Evolutionary conservation across 225 moss, liverwort and hornwort species (phyloP), one percentile per base, ranked within the genome.

Genomic region (Ulota crispa): DNA sequence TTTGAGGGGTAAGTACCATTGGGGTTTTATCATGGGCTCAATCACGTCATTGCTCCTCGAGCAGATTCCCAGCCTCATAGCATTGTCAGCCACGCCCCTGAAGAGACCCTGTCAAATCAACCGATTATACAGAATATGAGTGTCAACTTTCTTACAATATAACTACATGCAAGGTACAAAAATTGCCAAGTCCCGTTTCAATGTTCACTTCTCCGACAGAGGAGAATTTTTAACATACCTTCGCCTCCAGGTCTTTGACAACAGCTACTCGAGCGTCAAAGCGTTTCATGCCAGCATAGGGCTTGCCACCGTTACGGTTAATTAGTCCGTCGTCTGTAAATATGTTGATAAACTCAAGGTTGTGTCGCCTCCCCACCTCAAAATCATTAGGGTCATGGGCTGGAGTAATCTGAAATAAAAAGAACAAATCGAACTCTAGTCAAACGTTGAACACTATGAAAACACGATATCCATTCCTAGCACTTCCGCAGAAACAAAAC

Each of bases 321-420:
- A 98, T 92, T 76, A 85, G 85, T 52, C 98, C 98, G 74, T 98
- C 98, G 75, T 98, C 95, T 30, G 94, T 94, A 41, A 98, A 85
- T 78, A 96, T 92, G 62, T 96, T 96, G 82, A 98, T 94, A 42
- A 95, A 91, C 70, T 94, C 94, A 75, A 98, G 87, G 52, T 89
- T 89, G 80, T 98, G 93, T 67, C 93, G 92, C 87, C 86, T 94
- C 16, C 96, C 98, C 74, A 92, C 93, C 53, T 77, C 89, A 75
- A 93, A 98, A 89, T 98, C 95, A 68, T 93, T 91, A 60, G 98
- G 93, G 77, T 98, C 98, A 73, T 98, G 98, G 23, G 96, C 94
- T 67, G 96, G 98, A 57, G 95, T 98, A 52, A 95, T 98, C 96
- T 98, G 92, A 28, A 85, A 53, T 27, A 66, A 65, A 37, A 73